These are phyloP conservation scores for Rhododendron griersonianum DNA, from an alignment of 148 eudicot species.

Conservation along the genomic window DNA sequence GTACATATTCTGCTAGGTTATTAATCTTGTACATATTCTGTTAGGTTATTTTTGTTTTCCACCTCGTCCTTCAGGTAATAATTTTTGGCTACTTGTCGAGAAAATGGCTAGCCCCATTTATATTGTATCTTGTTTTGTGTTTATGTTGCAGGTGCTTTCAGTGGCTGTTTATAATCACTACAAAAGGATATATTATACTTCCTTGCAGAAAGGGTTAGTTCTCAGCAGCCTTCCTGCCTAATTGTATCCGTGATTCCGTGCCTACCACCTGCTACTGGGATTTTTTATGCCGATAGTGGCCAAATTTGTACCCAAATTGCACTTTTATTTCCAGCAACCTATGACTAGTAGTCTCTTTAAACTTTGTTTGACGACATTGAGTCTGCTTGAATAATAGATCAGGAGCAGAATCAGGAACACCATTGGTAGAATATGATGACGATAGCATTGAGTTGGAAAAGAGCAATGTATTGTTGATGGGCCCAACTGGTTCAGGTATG, in stretches of 20 bases:
- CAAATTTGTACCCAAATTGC: not conserved
- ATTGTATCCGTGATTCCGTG: not conserved
- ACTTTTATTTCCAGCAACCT: not conserved
- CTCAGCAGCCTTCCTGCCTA: not conserved
- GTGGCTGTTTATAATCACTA: slow-evolving; percentile 93
- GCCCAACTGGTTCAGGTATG: slow-evolving; percentile 93
- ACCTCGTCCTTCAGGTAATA: not conserved
- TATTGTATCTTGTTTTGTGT: not conserved
- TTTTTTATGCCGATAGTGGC: not conserved
- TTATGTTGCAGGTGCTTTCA: slow-evolving; percentile 66
- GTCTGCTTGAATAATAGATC: slow-evolving; percentile 42
- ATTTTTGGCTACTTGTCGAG: not conserved
- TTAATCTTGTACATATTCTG: not conserved
- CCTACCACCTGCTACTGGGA: not conserved
- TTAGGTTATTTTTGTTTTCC: not conserved
- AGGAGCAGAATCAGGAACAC: slow-evolving; percentile 46
- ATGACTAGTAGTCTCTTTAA: not conserved
- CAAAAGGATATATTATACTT: slow-evolving; percentile 69
- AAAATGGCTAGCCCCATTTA: not conserved
- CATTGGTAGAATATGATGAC: slow-evolving; percentile 46
- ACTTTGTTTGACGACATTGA: not conserved
- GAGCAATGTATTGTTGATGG: slow-evolving; percentile 89
- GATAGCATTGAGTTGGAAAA: slow-evolving; percentile 79
- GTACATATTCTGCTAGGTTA: not conserved
- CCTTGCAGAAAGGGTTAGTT: slow-evolving; percentile 62